Conservation (phyloP, 148 eudicot species). For the Oxyria digyna region DNA sequence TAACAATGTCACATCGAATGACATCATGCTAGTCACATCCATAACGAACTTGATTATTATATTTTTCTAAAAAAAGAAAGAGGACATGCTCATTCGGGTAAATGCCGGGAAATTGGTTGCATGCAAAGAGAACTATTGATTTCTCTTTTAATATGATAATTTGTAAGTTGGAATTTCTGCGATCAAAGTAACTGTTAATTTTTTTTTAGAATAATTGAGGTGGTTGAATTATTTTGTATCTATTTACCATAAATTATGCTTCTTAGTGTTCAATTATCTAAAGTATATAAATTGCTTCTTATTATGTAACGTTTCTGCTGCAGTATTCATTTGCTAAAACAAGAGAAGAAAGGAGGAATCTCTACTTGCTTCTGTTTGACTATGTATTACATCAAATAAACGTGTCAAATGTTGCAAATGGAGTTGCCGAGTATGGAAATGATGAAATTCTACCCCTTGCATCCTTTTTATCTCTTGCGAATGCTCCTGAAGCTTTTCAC, state of each 20-base stretch:
- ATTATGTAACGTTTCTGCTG: slow-evolving; percentile 7
- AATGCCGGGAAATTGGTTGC: not conserved
- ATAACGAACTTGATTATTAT: not conserved
- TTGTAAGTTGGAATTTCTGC: not conserved
- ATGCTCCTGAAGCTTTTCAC: slow-evolving; percentile 94
- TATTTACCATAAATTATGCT: not conserved
- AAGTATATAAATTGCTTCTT: not conserved
- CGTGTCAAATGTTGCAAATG: slow-evolving; percentile 47
- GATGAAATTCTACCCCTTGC: slow-evolving; percentile 87
- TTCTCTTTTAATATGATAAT: not conserved
- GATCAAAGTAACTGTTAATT: not conserved
- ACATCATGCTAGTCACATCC: not conserved
- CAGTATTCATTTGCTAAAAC: slow-evolving; percentile 88
- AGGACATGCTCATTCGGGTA: not conserved
- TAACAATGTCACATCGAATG: not conserved
- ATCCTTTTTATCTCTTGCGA: slow-evolving; percentile 69
- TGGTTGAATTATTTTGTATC: not conserved
- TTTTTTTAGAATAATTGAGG: not conserved
- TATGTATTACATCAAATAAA: slow-evolving; percentile 74
- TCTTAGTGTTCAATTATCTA: not conserved
- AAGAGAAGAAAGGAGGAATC: slow-evolving; percentile 82
- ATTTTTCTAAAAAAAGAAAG: too few species aligned
- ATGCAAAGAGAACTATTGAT: not conserved
- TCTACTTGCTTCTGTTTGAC: slow-evolving; percentile 80
- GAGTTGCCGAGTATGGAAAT: slow-evolving; percentile 59